phyloP scores from a whole-genome alignment of 2,329 filamentous ascomycete species.

The Fusarium mexicanum region DNA sequence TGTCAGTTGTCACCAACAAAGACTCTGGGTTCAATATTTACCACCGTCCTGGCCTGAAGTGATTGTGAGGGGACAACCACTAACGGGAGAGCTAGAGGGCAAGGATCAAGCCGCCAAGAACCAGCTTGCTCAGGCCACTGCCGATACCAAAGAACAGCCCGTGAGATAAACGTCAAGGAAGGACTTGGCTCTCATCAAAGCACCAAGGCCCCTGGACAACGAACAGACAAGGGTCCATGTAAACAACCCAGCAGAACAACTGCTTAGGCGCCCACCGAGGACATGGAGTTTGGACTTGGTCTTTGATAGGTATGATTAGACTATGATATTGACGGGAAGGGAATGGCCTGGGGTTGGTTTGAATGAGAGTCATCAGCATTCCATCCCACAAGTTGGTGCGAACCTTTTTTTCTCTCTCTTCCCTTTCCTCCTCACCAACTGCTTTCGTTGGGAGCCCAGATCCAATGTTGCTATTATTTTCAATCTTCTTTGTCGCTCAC shows the following conservation, averaged over 20 bases:
- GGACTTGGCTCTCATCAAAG: conserved; percentile 34
- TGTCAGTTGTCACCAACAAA: conserved; percentile 25
- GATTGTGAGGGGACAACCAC: conserved; percentile 32
- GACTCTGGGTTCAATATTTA: conserved; percentile 23
- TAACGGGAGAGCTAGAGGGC: conserved; percentile 29
- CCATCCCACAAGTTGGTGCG: conserved; percentile 20
- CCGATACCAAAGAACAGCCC: background rate
- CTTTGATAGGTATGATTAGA: background rate
- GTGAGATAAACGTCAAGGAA: conserved; percentile 28
- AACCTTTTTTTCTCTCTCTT: conserved; percentile 30
- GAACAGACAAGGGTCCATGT: conserved; percentile 25
- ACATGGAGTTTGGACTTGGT: conserved; percentile 1
- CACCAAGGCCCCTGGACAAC: conserved; percentile 34
- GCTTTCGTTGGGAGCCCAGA: conserved; percentile 13
- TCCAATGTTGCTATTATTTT: conserved; percentile 1
- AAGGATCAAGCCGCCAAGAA: conserved; percentile 24
- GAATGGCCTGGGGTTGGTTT: conserved; percentile 18
- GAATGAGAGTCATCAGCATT: conserved; percentile 28
- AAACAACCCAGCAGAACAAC: conserved; percentile 35
- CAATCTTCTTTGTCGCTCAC: conserved; percentile 13
- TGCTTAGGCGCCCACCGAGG: conserved; percentile 10
- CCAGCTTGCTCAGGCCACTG: conserved; percentile 14
- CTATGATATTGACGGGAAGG: conserved; percentile 17
- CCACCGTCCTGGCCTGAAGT: conserved; percentile 38
- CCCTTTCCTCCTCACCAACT: conserved; percentile 15